Evolutionary conservation across 75 land plant species (phyloP).

Genomic region (Sequoiadendron giganteum): DNA sequence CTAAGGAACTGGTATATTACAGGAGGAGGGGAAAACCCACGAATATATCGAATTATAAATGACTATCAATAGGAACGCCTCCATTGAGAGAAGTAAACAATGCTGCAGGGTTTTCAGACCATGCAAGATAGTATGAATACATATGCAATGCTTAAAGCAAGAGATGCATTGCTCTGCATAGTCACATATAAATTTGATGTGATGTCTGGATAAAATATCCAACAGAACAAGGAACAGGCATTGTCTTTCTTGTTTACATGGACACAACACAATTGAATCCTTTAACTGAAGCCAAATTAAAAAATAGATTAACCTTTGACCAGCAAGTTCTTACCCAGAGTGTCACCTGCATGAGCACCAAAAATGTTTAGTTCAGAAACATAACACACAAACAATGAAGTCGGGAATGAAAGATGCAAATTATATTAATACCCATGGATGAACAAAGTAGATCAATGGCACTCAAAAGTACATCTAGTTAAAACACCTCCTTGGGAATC

Average conservation of each 20-base stretch:
- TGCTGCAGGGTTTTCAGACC: background rate
- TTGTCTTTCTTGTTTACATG: background rate
- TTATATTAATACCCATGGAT: background rate
- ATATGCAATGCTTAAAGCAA: background rate
- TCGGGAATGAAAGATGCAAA: background rate
- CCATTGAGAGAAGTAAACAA: background rate
- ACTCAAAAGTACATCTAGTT: background rate
- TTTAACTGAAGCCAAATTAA: background rate
- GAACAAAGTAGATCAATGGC: background rate
- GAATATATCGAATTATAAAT: background rate
- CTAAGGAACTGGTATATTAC: background rate
- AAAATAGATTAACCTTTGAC: constrained; percentile 8
- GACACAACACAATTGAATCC: background rate
- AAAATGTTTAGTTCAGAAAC: constrained; percentile 12
- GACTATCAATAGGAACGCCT: background rate
- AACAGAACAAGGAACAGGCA: background rate
- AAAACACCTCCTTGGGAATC: background rate
- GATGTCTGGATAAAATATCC: background rate
- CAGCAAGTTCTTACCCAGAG: constrained; percentile 2
- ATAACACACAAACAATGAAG: constrained; percentile 10
- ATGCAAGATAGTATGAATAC: background rate
- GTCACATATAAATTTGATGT: background rate
- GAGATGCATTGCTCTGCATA: background rate
- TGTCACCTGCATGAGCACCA: constrained; percentile 1
- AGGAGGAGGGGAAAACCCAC: background rate